Base-by-base conservation (phyloP, 768 basidiomycete genomes). In the Macrolepiota fuliginosa region DNA sequence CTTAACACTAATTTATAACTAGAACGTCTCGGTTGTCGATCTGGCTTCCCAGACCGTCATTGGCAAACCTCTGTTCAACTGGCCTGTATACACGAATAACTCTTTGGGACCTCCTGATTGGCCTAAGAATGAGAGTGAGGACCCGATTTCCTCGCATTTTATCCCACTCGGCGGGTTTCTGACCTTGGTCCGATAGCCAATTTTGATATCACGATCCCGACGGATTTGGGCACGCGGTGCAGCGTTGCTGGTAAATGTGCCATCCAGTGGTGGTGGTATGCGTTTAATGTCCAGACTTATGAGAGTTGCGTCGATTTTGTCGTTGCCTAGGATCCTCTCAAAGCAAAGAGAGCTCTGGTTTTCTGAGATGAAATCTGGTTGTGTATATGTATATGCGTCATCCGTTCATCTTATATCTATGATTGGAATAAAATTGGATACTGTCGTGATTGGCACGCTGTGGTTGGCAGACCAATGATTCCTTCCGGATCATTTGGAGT, bases 211-310 rank as follows among this genome's bases (percentile, higher is more conserved):
- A 72, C 70, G 70, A 53, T 58, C 22, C 56, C 52, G 52, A 53
- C 63, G 2, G 62, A 74, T 62, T 66, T 76, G 24, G 73, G 70
- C 3, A 63, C 67, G 15, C 64, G 66, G 54, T 78, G 74, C 62
- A 54, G 65, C 11, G 67, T 59, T 9, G 64, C 66, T 7, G 76
- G 74, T 4, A 65, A 68, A 10, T 77, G 76, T 40, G 75, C 74
- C 10, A 73, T 77, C 61, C 76, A 76, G 61, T 77, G 76, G 75
- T 76, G 70, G 70, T 77, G 73, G 73, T 72, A 67, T 56, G 70
- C 56, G 0, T 67, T 62, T 40, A 72, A 71, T 58, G 59, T 62
- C 27, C 73, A 76, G 65, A 74, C 74, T 0, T 76, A 74, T 56
- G 68, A 75, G 68, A 76, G 74, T 54, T 75, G 75, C 63, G 67